A percentile compares a stretch with the other conserved stretches of the same genome.
Evolutionary conservation across 2,329 filamentous ascomycete species (phyloP).

Genomic region (Trichoderma gracile): DNA sequence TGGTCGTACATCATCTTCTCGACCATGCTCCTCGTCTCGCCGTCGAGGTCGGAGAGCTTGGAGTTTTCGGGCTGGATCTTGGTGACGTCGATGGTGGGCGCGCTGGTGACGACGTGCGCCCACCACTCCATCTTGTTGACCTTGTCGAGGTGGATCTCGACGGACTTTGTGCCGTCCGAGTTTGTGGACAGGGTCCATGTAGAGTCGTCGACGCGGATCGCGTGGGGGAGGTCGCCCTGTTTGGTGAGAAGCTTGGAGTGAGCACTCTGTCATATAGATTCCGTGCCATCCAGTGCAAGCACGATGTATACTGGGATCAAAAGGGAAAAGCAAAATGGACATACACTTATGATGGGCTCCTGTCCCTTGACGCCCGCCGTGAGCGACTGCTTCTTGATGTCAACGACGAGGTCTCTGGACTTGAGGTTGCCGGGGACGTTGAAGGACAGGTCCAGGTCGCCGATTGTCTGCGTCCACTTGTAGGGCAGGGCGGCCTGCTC

Average conservation of each 20-base stretch:
- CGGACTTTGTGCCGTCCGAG: slow-evolving; percentile 63
- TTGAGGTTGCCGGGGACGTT: slow-evolving; percentile 80
- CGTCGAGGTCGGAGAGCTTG: slow-evolving; percentile 88
- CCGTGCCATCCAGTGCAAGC: background rate
- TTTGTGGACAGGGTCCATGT: slow-evolving; percentile 87
- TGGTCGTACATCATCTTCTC: slow-evolving; percentile 99
- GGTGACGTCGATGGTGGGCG: slow-evolving; percentile 89
- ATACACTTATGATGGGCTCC: slow-evolving; percentile 76
- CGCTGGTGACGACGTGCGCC: slow-evolving; percentile 82
- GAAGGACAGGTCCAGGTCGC: slow-evolving; percentile 79
- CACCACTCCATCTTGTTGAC: slow-evolving; percentile 98
- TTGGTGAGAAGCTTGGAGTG: background rate
- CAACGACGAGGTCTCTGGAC: slow-evolving; percentile 78
- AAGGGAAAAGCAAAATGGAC: too few relatives aligned
- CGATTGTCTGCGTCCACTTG: slow-evolving; percentile 95
- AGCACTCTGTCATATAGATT: background rate
- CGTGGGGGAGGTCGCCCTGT: slow-evolving; percentile 81
- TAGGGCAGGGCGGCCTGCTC: slow-evolving; percentile 93
- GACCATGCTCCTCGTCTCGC: slow-evolving; percentile 93
- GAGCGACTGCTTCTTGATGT: slow-evolving; percentile 76
- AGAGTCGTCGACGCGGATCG: slow-evolving; percentile 79
- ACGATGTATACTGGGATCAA: too few relatives aligned
- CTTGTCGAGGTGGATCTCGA: slow-evolving; percentile 92
- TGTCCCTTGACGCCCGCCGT: slow-evolving; percentile 86
- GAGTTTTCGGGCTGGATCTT: slow-evolving; percentile 94